phyloP scores from a whole-genome alignment of 495 filamentous ascomycete species.

The Durotheca rogersii region DNA sequence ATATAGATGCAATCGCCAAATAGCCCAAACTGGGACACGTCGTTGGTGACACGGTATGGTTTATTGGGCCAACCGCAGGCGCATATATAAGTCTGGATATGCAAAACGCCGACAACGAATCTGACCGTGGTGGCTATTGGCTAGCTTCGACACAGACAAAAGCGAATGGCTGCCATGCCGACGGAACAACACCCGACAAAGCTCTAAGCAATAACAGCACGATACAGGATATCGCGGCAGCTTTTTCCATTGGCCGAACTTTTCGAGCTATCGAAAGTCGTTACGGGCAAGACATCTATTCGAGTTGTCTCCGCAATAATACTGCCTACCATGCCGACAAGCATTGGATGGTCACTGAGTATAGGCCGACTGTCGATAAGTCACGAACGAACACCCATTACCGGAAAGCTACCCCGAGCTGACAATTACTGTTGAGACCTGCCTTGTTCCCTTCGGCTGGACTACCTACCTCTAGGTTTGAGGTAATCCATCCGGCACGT shows the following conservation, averaged over 20 bases:
- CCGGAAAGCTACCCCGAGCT: too few species aligned
- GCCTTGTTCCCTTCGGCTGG: too few species aligned
- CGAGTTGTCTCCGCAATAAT: not conserved
- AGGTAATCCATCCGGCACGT: too few species aligned
- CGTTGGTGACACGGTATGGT: not conserved
- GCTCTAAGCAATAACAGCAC: constrained; percentile 6
- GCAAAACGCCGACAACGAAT: too few species aligned
- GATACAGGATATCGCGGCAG: constrained; percentile 22
- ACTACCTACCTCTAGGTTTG: too few species aligned
- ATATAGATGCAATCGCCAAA: not conserved
- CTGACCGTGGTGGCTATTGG: constrained; percentile 18
- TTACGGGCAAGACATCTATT: not conserved
- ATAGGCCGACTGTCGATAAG: too few species aligned
- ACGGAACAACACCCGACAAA: constrained; percentile 7
- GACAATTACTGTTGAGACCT: too few species aligned
- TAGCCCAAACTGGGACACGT: not conserved
- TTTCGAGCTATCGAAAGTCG: not conserved
- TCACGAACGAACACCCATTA: too few species aligned
- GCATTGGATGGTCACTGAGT: too few species aligned
- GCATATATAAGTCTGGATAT: constrained; percentile 12
- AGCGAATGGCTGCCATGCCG: constrained; percentile 1
- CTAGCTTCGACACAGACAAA: constrained; percentile 7
- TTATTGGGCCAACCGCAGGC: not conserved
- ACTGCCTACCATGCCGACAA: too few species aligned
- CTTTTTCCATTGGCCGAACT: constrained; percentile 13